These are phyloP conservation scores for Termitomyces sp. DNA, from an alignment of 768 basidiomycete species.

Conservation along the genomic window DNA sequence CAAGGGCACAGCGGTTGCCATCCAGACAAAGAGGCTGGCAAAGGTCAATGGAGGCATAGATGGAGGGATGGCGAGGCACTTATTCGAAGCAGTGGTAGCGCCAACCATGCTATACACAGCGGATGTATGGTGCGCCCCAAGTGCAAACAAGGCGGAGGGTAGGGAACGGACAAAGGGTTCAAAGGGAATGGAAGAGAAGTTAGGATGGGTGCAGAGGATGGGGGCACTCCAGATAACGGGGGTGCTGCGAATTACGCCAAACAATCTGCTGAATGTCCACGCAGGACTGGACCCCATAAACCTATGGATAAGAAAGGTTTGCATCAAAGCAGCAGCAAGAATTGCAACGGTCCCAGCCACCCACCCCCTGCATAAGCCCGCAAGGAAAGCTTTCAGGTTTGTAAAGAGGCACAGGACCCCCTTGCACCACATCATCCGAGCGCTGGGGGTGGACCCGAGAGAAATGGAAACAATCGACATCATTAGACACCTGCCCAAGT, in stretches of 20 bases:
- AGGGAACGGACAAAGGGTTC: background rate
- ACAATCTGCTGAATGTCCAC: conserved; percentile 9
- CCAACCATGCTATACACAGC: conserved; percentile 9
- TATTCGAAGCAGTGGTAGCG: background rate
- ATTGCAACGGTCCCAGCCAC: too few relatives aligned
- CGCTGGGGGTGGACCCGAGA: background rate
- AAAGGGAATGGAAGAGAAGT: background rate
- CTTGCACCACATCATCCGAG: conserved; percentile 8
- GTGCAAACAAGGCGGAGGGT: too few relatives aligned
- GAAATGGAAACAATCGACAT: background rate
- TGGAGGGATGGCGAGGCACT: background rate
- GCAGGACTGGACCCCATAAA: too few relatives aligned
- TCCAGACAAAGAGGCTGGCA: background rate
- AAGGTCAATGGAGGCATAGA: conserved; percentile 9
- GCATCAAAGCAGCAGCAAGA: too few relatives aligned
- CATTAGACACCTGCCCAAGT: background rate
- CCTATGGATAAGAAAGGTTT: too few relatives aligned
- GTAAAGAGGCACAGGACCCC: conserved; percentile 12
- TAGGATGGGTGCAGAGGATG: background rate
- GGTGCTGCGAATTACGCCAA: conserved; percentile 10
- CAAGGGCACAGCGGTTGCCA: background rate
- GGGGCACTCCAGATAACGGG: conserved; percentile 9
- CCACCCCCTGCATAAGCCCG: too few relatives aligned
- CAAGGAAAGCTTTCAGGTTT: too few relatives aligned
- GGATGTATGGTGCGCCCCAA: conserved; percentile 10